Evolutionary conservation across 1,284 basidiomycete genomes (phyloP).

Genomic region (Ganoderma resinaceum): DNA sequence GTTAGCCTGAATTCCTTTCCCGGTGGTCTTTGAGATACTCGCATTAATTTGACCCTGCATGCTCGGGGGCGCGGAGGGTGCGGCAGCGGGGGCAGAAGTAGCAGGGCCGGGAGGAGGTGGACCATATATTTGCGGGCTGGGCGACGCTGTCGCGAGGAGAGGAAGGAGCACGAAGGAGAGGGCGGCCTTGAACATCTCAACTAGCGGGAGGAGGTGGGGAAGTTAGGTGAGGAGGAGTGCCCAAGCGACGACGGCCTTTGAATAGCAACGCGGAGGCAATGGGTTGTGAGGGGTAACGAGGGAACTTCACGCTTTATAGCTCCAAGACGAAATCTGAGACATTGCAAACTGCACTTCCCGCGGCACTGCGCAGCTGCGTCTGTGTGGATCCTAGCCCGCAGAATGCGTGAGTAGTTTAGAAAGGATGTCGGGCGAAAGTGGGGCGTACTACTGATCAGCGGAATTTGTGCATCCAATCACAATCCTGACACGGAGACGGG

Average conservation of each 20-base stretch:
- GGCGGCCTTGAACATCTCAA: slow-evolving; percentile 35
- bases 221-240: slow-evolving; percentile 5
- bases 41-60: slow-evolving; percentile 53
- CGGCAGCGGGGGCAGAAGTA: slow-evolving; percentile 34
- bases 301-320: slow-evolving; percentile 31
- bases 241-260: slow-evolving; percentile 19
- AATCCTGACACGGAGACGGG: slow-evolving; percentile 10
- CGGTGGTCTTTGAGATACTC: slow-evolving; percentile 19
- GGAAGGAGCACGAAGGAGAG: slow-evolving; percentile 40
- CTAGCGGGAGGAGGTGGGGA: slow-evolving; percentile 8
- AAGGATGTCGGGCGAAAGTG: slow-evolving; percentile 16
- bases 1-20: not conserved
- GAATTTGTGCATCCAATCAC: slow-evolving; percentile 24
- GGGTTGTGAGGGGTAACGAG: slow-evolving; percentile 25
- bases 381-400: slow-evolving; percentile 21
- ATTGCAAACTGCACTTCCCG: slow-evolving; percentile 16
- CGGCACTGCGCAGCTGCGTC: slow-evolving; percentile 29
- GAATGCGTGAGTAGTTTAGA: slow-evolving; percentile 28
- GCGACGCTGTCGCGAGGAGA: slow-evolving; percentile 43
- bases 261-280: slow-evolving; percentile 27
- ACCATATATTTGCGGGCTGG: slow-evolving; percentile 44
- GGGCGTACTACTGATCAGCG: slow-evolving; percentile 19
- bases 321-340: slow-evolving; percentile 1
- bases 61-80: slow-evolving; percentile 53
- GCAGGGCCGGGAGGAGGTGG: slow-evolving; percentile 37